Base-by-base conservation (phyloP, 768 basidiomycete genomes). In the Agaricus subrufescens region DNA sequence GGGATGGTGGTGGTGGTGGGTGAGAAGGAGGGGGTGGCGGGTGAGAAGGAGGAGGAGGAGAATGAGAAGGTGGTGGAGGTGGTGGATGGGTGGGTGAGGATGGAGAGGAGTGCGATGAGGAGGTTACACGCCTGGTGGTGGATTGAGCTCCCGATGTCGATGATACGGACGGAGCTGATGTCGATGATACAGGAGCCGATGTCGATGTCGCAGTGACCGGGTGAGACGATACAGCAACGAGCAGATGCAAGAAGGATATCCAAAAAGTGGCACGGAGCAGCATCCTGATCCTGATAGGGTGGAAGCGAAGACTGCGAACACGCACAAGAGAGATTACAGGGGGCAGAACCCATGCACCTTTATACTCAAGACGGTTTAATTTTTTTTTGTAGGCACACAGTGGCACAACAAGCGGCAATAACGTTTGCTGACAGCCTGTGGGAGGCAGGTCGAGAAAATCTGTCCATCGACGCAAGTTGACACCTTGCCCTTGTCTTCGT, bases 391-490 rank as follows among this genome's bases (percentile, higher is more conserved):
- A 62, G 53, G 60, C 60, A 58, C 61, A 58, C 49, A 58, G 42
- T 57, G 61, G 54, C 12, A 31, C 39, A 23, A 15, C 14, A 25
- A 48, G 9, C 34, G n/a, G 39, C 19, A 31, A 19, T 48, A 43
- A 53, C 51, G 50, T 46, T 49, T 56, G 64, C 46, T 71, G 71
- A 68, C 71, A 70, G 55, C 60, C 46, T 64, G 65, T 71, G 68
- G 63, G 68, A 66, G 50, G 62, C 48, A 57, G 53, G 60, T 51
- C 63, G 69, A 73, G 72, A 71, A 68, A 67, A 72, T 67, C 72
- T 73, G 71, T 73, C 72, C 60, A 68, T 61, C 57, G 55, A 40
- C 42, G 49, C 48, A 34, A 11, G n/a, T 49, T 56, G 54, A 49
- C 47, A 31, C 46, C 42, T 49, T 25, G 49, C 23, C 29, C 49